Evolutionary conservation across 805 yeast species (phyloP).

Genomic region (Metschnikowia anglica): DNA sequence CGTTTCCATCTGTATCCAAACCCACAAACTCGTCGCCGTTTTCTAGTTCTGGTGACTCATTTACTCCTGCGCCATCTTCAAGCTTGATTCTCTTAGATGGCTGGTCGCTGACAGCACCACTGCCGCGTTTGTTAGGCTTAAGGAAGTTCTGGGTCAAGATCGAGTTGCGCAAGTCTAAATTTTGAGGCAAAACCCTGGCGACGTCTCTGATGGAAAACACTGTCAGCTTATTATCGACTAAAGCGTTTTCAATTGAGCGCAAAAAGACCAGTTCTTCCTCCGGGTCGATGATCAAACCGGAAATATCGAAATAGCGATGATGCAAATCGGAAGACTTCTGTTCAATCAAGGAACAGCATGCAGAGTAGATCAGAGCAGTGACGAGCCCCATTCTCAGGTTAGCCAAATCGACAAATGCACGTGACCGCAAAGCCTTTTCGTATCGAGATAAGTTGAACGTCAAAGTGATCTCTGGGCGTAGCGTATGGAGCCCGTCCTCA

Average conservation of each 20-base stretch:
- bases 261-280: slow-evolving; percentile 33
- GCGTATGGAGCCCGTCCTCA: slow-evolving; percentile 39
- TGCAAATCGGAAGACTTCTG: slow-evolving; percentile 45
- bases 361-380: slow-evolving; percentile 61
- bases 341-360: slow-evolving; percentile 60
- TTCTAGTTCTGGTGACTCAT: slow-evolving; percentile 26
- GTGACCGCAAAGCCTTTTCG: slow-evolving; percentile 62
- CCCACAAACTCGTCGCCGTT: slow-evolving; percentile 16
- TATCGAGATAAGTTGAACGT: slow-evolving; percentile 66
- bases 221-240: slow-evolving; percentile 36
- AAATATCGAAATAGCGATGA: slow-evolving; percentile 43
- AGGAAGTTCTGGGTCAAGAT: slow-evolving; percentile 42
- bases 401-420: slow-evolving; percentile 61
- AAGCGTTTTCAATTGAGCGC: slow-evolving; percentile 31
- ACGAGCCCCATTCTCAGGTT: slow-evolving; percentile 67
- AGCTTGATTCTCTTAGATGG: slow-evolving; percentile 41
- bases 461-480: slow-evolving; percentile 52
- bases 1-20: not conserved
- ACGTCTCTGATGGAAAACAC: slow-evolving; percentile 37
- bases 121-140: slow-evolving; percentile 31
- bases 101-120: slow-evolving; percentile 8
- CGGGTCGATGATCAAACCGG: slow-evolving; percentile 53
- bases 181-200: slow-evolving; percentile 37
- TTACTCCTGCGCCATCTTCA: slow-evolving; percentile 26
- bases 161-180: slow-evolving; percentile 46